phyloP scores from a whole-genome alignment of 1,139 yeast genomes.

The Suhomyces guaymorum region DNA sequence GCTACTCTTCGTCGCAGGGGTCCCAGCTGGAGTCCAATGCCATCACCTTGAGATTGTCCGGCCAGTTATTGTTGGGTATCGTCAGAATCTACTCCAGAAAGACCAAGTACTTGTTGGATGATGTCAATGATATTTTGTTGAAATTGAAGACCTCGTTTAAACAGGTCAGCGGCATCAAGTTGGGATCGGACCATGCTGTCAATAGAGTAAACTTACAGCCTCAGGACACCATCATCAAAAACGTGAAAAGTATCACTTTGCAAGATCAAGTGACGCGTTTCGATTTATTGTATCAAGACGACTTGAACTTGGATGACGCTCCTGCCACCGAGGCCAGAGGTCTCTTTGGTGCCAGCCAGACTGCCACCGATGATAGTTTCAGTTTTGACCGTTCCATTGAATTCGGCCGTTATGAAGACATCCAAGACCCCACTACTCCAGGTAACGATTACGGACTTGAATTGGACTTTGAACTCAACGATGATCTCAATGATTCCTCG shows the following conservation, averaged over 20 bases:
- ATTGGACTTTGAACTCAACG: conserved; percentile 46
- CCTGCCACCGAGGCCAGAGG: conserved; percentile 12
- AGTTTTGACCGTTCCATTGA: conserved; percentile 57
- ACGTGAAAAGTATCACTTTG: conserved; percentile 58
- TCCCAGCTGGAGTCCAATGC: conserved; percentile 24
- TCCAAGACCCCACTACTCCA: conserved; percentile 19
- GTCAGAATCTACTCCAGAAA: conserved; percentile 86
- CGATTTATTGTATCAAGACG: conserved; percentile 69
- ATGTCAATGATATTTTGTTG: conserved; percentile 74
- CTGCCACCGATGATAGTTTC: conserved; percentile 20
- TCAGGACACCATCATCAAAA: conserved; percentile 51
- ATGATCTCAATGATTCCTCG: conserved; percentile 11
- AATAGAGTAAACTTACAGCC: conserved; percentile 47
- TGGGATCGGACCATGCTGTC: conserved; percentile 30
- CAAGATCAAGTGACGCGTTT: conserved; percentile 79
- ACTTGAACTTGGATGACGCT: conserved; percentile 56
- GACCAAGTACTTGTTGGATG: conserved; percentile 81
- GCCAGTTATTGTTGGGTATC: conserved; percentile 85
- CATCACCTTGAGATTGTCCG: conserved; percentile 80
- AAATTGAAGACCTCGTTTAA: conserved; percentile 74
- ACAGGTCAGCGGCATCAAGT: conserved; percentile 37
- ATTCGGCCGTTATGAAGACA: conserved; percentile 46
- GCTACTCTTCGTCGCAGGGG: conserved; percentile 13
- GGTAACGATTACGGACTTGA: conserved; percentile 54
- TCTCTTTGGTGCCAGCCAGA: conserved; percentile 16